phyloP scores from a whole-genome alignment of 768 basidiomycete species.

The Kwoniella europaea region DNA sequence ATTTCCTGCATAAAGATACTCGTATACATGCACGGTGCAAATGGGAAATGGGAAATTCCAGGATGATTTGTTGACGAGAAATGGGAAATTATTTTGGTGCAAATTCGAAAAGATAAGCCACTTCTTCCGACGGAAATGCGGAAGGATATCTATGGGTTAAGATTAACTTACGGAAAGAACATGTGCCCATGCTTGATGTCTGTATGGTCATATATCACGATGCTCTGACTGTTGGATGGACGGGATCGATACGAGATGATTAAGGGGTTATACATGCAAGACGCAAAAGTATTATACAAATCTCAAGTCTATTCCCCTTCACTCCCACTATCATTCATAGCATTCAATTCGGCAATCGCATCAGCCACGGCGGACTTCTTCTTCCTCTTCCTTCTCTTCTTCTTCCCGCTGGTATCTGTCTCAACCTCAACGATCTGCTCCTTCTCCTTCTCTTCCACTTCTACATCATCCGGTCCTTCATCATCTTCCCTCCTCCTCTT shows the following conservation, averaged over 20 bases:
- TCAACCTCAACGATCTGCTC: not conserved
- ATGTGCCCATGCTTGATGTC: no score
- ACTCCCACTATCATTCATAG: slow-evolving; percentile 17
- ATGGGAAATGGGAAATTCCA: slow-evolving; percentile 15
- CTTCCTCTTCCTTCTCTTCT: slow-evolving; percentile 47
- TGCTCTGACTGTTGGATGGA: no score
- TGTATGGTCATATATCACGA: no score
- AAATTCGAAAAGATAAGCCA: not conserved
- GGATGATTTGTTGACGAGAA: no score
- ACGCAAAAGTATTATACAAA: not conserved
- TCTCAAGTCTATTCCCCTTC: slow-evolving; percentile 9
- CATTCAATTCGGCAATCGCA: slow-evolving; percentile 40
- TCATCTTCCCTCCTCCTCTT: slow-evolving; percentile 26
- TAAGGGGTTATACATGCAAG: not conserved
- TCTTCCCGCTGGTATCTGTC: slow-evolving; percentile 10
- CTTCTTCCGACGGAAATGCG: not conserved
- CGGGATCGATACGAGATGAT: no score
- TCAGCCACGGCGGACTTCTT: slow-evolving; percentile 43
- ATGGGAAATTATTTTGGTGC: no score
- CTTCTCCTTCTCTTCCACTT: slow-evolving; percentile 16
- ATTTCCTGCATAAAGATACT: no score
- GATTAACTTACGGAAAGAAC: no score
- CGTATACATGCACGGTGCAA: no score
- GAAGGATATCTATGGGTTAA: no score
- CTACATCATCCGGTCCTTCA: slow-evolving; percentile 9